Conservation (phyloP, 1,284 basidiomycete species). For the Leccinum ponderosum region DNA sequence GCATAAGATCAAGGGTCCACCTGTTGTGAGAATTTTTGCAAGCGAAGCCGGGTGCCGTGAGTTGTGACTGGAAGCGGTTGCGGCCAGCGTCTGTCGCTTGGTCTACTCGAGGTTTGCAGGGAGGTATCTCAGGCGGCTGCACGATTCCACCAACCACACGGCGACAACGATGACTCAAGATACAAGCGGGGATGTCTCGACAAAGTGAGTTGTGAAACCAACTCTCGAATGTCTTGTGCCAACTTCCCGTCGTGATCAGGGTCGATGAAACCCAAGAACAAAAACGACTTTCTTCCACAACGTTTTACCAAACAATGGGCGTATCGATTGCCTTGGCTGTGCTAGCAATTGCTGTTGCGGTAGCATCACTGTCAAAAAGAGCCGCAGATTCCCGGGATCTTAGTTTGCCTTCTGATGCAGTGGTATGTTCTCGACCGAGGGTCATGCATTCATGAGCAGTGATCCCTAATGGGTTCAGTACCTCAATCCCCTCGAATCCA, state of each 20-base stretch:
- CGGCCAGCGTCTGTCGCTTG: slow-evolving; percentile 4
- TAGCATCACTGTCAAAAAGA: background rate
- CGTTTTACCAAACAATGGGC: background rate
- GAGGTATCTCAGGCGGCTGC: background rate
- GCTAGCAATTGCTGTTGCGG: background rate
- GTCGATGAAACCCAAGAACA: background rate
- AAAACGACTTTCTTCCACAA: background rate
- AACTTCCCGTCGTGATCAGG: background rate
- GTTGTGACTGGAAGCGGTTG: background rate
- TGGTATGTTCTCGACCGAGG: slow-evolving; percentile 12
- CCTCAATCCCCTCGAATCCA: slow-evolving; percentile 42
- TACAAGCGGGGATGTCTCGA: background rate
- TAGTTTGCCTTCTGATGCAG: slow-evolving; percentile 9
- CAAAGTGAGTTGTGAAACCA: slow-evolving; percentile 2
- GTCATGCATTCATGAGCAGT: background rate
- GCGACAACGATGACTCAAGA: background rate
- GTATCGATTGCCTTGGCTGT: background rate
- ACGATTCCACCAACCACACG: slow-evolving; percentile 21
- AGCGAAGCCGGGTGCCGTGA: background rate
- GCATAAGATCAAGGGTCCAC: background rate
- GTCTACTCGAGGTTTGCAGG: slow-evolving; percentile 1
- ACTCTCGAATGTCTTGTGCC: background rate
- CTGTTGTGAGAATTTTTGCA: background rate
- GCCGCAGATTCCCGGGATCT: background rate
- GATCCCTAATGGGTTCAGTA: slow-evolving; percentile 46